Conservation (phyloP, 441 rosid species). For the Gossypium schwendimanii region DNA sequence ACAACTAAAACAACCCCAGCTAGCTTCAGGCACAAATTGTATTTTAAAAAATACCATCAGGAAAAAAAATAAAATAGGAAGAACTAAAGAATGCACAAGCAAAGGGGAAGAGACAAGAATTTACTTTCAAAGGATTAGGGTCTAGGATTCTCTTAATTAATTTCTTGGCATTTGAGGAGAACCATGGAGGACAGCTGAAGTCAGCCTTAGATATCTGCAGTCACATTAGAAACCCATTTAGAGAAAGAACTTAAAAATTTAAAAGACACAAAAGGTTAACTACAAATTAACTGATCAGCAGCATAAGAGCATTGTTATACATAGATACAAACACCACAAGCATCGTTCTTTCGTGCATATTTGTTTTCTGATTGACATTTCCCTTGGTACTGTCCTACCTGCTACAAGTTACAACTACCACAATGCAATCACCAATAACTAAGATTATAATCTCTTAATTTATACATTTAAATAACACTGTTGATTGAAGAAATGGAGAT, state of each 20-base stretch:
- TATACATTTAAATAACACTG: not conserved
- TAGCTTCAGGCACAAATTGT: not conserved
- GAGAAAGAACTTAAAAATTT: slow-evolving; percentile 1
- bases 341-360: not conserved
- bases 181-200: slow-evolving; percentile 96
- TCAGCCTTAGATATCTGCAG: slow-evolving; percentile 92
- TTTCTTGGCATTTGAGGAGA: slow-evolving; percentile 92
- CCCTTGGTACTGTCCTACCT: not conserved
- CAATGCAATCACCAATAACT: not conserved
- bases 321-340: not conserved
- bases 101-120: slow-evolving; percentile 9
- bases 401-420: not conserved
- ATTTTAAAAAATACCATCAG: not conserved
- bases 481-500: no score
- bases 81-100: not conserved
- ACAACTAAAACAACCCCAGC: not conserved
- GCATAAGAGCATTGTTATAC: not conserved
- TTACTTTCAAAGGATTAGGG: slow-evolving; percentile 82
- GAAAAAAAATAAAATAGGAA: not conserved
- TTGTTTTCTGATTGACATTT: not conserved
- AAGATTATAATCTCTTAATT: not conserved
- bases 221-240: not conserved
- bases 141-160: slow-evolving; percentile 81
- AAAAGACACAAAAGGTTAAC: not conserved
- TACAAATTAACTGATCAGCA: not conserved